Evolutionary conservation across 129 eudicot genomes (phyloP), one percentile per base, ranked within the genome.

Genomic region (Flaveria robusta): DNA sequence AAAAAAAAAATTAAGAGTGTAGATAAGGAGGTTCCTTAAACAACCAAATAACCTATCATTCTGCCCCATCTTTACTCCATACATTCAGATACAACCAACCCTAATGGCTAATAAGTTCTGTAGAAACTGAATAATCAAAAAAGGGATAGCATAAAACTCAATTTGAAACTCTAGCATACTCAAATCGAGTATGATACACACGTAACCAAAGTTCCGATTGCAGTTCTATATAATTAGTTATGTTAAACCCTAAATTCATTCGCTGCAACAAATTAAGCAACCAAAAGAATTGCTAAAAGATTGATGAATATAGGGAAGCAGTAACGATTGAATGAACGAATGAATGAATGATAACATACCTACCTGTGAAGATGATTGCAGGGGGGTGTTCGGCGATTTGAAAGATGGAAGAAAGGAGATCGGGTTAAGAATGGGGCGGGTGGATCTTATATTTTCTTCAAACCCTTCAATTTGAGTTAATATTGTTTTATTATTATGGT

Each of bases 161-260:
- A 67, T n/a, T 43, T 52, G 75, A 42, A 68, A 55, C 74, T 9
- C 69, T 66, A 55, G 31, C n/a, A 16, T 42, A 52, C n/a, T 37
- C 14, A 54, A 68, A 23, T 54, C 19, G 45, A 77, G 14, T 41
- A 68, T 55, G 55, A 68, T 55, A 39, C 26, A 11, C 23, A 67
- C 43, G 56, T 43, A 56, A 42, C 60, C 70, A 59, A 41, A 20
- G 11, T 55, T 67, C 27, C 29, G 27, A 77, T 26, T 68, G 56
- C 68, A 54, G 42, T 24, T 68, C 18, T 14, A 55, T 5, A 11
- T 11, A 13, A 76, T 51, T 19, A 9, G 66, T 66, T 50, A 34
- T 34, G 51, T 15, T 16, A 24, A 77, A 77, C 74, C 75, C 75
- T 68, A 55, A 43, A 77, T 68, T 68, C 42, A 68, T 16, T 43